Conservation (phyloP, 1,284 basidiomycete species). For the Inonotus obliquus region DNA sequence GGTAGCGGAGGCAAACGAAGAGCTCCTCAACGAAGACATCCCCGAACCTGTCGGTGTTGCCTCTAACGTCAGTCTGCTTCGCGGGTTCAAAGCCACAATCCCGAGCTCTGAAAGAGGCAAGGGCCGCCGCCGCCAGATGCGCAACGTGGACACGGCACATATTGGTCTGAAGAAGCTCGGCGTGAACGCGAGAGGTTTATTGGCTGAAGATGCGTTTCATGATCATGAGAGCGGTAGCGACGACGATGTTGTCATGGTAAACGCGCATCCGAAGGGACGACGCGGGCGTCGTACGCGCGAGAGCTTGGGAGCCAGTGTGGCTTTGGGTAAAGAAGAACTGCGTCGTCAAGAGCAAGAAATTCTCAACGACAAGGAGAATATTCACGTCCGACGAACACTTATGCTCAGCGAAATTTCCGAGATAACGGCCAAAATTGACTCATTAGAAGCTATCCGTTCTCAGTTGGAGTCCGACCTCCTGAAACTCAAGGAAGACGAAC, state of each 20-base stretch:
- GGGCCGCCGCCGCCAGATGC: constrained; percentile 67
- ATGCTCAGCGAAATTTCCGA: constrained; percentile 83
- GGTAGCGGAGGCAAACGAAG: constrained; percentile 78
- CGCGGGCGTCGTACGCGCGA: constrained; percentile 58
- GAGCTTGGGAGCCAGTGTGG: constrained; percentile 64
- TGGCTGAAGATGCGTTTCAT: constrained; percentile 51
- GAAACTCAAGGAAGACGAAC: constrained; percentile 88
- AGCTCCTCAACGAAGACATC: constrained; percentile 67
- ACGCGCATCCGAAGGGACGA: constrained; percentile 36
- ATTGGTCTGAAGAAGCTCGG: constrained; percentile 78
- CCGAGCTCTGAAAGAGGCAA: constrained; percentile 80
- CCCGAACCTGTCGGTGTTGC: constrained; percentile 63
- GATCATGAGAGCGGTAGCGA: constrained; percentile 62
- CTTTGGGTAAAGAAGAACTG: constrained; percentile 79
- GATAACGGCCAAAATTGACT: constrained; percentile 84
- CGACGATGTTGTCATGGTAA: constrained; percentile 54
- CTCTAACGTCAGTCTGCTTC: constrained; percentile 68
- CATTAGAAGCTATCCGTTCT: constrained; percentile 76
- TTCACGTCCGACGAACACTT: constrained; percentile 77
- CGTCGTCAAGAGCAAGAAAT: constrained; percentile 81
- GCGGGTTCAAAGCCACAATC: constrained; percentile 89
- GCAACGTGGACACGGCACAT: constrained; percentile 75
- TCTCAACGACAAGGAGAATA: constrained; percentile 81
- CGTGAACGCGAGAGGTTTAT: constrained; percentile 69
- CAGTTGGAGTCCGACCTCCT: constrained; percentile 83